Evolutionary conservation across 2,329 filamentous ascomycete genomes (phyloP).

Genomic region (Volutella citrinella): DNA sequence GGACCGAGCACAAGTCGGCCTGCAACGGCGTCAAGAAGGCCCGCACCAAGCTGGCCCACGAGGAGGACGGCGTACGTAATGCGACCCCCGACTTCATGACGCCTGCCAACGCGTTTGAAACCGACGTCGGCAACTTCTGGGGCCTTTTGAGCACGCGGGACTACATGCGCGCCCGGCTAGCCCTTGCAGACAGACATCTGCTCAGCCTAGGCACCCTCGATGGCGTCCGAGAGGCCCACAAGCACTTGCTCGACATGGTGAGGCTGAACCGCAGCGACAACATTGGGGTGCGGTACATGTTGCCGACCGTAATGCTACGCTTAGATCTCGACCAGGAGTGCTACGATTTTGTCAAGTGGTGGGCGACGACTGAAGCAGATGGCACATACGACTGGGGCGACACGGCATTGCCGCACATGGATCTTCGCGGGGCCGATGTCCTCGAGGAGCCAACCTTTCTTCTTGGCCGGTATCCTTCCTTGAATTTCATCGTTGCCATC

Average conservation of each 20-base stretch:
- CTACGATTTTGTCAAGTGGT: slow-evolving; percentile 38
- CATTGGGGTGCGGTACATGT: slow-evolving; percentile 16
- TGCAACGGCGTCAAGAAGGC: slow-evolving; percentile 37
- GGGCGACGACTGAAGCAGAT: slow-evolving; percentile 12
- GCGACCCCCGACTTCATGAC: slow-evolving; percentile 22
- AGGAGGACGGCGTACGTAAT: slow-evolving; percentile 34
- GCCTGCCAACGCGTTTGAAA: slow-evolving; percentile 33
- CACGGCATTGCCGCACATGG: slow-evolving; percentile 15
- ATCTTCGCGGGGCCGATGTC: slow-evolving; percentile 35
- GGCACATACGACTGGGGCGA: slow-evolving; percentile 8
- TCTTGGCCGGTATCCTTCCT: not conserved
- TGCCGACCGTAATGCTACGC: slow-evolving; percentile 40
- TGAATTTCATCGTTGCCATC: slow-evolving; percentile 1
- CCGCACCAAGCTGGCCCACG: slow-evolving; percentile 23
- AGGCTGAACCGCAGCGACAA: slow-evolving; percentile 18
- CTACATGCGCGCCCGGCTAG: slow-evolving; percentile 35
- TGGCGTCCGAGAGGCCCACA: slow-evolving; percentile 33
- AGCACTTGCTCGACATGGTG: slow-evolving; percentile 36
- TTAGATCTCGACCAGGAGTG: slow-evolving; percentile 45
- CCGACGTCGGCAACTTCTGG: slow-evolving; percentile 37
- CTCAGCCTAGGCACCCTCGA: slow-evolving; percentile 28
- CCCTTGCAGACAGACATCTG: slow-evolving; percentile 21
- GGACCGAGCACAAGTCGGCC: slow-evolving; percentile 33
- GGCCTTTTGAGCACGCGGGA: slow-evolving; percentile 31
- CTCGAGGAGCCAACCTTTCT: slow-evolving; percentile 29